Evolutionary conservation across 495 filamentous ascomycete species (phyloP), one percentile per base, ranked within the genome.

Genomic region (Gamarada debralockiae): DNA sequence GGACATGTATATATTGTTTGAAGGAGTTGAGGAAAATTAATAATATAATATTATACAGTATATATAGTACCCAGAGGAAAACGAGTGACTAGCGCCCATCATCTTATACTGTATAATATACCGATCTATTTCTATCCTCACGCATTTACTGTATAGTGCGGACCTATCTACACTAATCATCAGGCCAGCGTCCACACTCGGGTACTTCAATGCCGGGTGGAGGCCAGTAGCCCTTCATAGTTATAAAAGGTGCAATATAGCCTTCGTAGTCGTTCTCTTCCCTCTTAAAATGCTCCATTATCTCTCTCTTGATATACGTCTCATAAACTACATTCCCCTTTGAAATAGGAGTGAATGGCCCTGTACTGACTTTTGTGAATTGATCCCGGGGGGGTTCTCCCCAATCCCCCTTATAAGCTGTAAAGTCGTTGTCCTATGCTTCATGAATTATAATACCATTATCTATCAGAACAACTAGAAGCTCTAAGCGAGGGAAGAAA

Each of bases 381-480:
- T 18, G 22, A 21, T 25, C 27, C 3, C 45, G 23, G 13, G 13
- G 45, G 21, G 45, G 17, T 14, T 48, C 27, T 14, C 12, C 15
- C 12, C 25, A 18, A 22, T 48, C 24, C 7, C 17, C 22, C 24
- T 34, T 14, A 18, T 48, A 48, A 10, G 17, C 4, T 15, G n/a
- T 9, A n/a, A 31, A 34, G 13, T 48, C 29, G 17, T 34, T 8
- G 14, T 24, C 20, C 9, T 24, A 48, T 20, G 12, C 14, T 18
- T 29, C 25, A 8, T 31, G 10, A 34, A 48, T 48, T 14, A 17
- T 24, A 25, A 33, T 15, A 13, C 25, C 45, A 14, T 31, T 14
- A 24, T 48, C 45, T 9, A 48, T 34, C 45, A 48, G 25, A 20
- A 48, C 45, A 22, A 48, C 33, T 3, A 48, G 24, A 4, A 48